A percentile compares a stretch with the other conserved stretches of the same genome.
Conservation (phyloP, 306 rosid species). For the Fragaria iinumae region DNA sequence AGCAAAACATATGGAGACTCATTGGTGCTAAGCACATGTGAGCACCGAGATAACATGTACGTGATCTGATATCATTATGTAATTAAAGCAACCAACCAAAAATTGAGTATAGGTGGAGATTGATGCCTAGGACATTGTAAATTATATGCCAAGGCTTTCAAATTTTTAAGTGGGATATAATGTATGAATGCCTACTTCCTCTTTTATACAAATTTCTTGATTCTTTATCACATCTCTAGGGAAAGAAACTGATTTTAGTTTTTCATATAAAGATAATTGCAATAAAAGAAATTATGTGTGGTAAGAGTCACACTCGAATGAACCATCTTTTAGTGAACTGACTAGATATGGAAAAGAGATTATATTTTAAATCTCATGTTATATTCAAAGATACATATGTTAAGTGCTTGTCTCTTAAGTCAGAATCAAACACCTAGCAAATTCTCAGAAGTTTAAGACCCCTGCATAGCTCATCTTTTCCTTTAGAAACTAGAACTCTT, state of each 20-base stretch:
- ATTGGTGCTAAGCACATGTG: background rate
- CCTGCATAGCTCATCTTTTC: background rate
- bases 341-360: background rate
- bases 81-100: background rate
- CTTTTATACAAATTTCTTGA: background rate
- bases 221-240: background rate
- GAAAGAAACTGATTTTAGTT: background rate
- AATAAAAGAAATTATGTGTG: background rate
- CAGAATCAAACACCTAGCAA: background rate
- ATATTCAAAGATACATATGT: background rate
- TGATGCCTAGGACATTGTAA: background rate
- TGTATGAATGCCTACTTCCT: background rate
- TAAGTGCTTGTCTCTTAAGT: background rate
- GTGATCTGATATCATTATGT: background rate
- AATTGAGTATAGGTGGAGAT: background rate
- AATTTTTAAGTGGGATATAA: background rate
- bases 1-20: background rate
- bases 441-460: background rate
- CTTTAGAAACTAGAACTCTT: background rate
- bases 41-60: background rate
- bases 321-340: background rate
- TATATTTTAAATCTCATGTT: background rate
- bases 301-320: background rate
- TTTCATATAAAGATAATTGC: background rate
- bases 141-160: background rate